phyloP scores from a whole-genome alignment of 176 grass and related monocot species.

The Secale cereale region DNA sequence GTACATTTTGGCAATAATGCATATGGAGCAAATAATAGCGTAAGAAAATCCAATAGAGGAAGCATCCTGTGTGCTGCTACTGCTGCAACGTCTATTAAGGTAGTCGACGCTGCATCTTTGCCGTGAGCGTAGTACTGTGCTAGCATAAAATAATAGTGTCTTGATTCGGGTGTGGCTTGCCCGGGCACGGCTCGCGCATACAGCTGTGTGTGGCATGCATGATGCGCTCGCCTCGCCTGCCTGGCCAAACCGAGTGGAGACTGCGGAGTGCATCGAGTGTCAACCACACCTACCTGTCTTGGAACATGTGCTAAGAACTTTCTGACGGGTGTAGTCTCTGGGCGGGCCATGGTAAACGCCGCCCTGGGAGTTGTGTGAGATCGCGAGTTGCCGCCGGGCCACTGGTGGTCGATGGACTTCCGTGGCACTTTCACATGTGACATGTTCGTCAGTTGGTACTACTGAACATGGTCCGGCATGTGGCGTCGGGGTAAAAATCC shows the following conservation, averaged over 20 bases:
- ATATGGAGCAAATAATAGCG: background rate
- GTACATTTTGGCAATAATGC: conserved; percentile 47
- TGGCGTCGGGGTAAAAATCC: background rate
- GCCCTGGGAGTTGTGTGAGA: background rate
- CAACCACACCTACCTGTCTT: background rate
- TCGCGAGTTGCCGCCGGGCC: background rate
- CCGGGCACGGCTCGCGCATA: conserved; percentile 1
- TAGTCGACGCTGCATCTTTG: background rate
- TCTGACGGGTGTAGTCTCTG: too few species aligned
- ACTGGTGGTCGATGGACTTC: background rate
- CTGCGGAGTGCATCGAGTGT: conserved; percentile 2
- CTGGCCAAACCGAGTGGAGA: conserved; percentile 13
- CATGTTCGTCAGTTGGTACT: background rate
- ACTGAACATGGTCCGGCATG: too few species aligned
- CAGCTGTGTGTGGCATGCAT: conserved; percentile 6
- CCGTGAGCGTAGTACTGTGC: background rate
- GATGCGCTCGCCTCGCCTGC: background rate
- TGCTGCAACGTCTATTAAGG: background rate
- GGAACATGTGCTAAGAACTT: too few species aligned
- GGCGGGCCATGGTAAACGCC: conserved; percentile 8
- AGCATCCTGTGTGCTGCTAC: conserved; percentile 18
- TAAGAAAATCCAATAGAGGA: background rate
- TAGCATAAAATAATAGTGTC: background rate
- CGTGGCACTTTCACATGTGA: background rate
- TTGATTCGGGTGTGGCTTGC: conserved; percentile 1